Base-by-base conservation (phyloP, 441 rosid species). In the Erodium trifolium region DNA sequence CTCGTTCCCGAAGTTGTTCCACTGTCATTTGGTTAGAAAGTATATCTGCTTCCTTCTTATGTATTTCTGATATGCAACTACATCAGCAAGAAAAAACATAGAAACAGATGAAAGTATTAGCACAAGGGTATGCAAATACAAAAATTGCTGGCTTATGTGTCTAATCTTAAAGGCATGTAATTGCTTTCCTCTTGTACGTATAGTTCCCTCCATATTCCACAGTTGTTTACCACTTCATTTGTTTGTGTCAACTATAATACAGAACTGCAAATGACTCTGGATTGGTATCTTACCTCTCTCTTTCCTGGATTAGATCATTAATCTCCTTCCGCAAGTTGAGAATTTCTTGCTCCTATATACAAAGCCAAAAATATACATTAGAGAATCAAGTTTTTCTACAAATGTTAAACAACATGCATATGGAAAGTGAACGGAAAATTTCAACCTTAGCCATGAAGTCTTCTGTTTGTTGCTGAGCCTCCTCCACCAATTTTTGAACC, bases 1-100 rank as follows among this genome's bases (percentile, higher is more conserved):
- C 92, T 68, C 93, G 82, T 82, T 91, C 90, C 72, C 84, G 80
- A 72, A 88, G 90, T 73, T 90, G 90, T 88, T 87, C 96, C 41
- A 84, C 49, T 31, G 68, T 71, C 76, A 94, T 79, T 77, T 87
- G 86, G 23, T 86, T 76, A 17, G 81, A 82, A 62, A 94, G 87
- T 23, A 85, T 75, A 69, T 88, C 92, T 74, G 93, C 81, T 65
- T 79, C 87, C 79, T 83, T 94, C 76, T 68, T 70, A 64, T 78
- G 83, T 77, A 84, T 71, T 72, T 85, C 96, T 63, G 77, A 79
- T 66, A 85, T 70, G 81, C 86, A 88, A 66, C 96, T 91, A 75
- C 71, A 67, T 70, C 23, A 35, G 59, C 69, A 68, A 59, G 63
- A 66, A 45, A 37, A 23, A 19, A 31, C 17, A 16, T 65, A 49